phyloP scores from a whole-genome alignment of 75 land plant genomes.

The Isoetes taiwanensis region DNA sequence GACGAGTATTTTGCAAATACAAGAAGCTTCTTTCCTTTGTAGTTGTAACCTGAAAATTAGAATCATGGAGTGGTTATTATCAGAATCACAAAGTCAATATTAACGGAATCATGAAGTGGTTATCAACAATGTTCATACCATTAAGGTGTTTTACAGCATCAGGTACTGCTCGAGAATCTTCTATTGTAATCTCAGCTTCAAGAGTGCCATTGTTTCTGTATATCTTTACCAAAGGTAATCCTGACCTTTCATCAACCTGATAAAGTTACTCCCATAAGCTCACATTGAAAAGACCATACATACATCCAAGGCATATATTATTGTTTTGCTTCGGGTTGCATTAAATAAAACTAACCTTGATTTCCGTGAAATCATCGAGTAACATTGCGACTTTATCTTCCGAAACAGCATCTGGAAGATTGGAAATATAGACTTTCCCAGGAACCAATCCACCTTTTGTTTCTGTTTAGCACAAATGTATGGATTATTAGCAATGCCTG shows the following conservation, averaged over 20 bases:
- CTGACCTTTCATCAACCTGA: slow-evolving; percentile 21
- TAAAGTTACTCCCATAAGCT: too few relatives aligned
- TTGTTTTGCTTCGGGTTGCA: too few relatives aligned
- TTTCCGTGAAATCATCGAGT: too few relatives aligned
- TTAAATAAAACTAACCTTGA: too few relatives aligned
- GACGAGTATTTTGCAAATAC: slow-evolving; percentile 16
- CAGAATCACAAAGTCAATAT: not conserved
- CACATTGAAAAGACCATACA: too few relatives aligned
- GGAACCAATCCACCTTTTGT: too few relatives aligned
- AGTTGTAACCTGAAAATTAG: slow-evolving; percentile 15
- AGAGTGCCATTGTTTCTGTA: slow-evolving; percentile 16
- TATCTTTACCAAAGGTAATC: slow-evolving; percentile 22
- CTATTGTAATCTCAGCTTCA: slow-evolving; percentile 24
- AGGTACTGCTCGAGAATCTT: slow-evolving; percentile 17
- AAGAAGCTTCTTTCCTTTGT: slow-evolving; percentile 22
- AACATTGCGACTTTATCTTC: too few relatives aligned
- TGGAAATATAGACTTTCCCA: too few relatives aligned
- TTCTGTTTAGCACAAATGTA: too few relatives aligned
- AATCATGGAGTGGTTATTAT: not conserved
- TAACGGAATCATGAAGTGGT: not conserved
- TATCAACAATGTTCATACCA: slow-evolving; percentile 5
- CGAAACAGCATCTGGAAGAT: too few relatives aligned
- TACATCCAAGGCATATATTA: too few relatives aligned
- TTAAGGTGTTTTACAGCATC: slow-evolving; percentile 19
- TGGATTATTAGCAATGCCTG: too few relatives aligned